Base-by-base conservation (phyloP, 805 yeast genomes). In the Kodamaea neixiangensis region DNA sequence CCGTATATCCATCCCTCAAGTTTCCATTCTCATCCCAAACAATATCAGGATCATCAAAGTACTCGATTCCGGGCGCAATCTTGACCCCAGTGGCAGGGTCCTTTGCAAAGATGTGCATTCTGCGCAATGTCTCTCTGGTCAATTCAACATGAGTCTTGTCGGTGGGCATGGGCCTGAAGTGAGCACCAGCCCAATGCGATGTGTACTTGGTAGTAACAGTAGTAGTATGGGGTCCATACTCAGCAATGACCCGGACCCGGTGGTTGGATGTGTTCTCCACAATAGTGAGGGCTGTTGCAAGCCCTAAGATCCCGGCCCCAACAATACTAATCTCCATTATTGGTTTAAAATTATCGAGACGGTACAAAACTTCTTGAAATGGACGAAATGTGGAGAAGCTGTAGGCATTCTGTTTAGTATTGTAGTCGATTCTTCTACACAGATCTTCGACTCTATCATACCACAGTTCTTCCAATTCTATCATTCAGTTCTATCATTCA, bases 161-260 rank as follows among this genome's bases (percentile, higher is more conserved):
- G 29, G 29, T 25, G 5, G 93, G 93, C 52, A 78, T 78, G 3
- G 93, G 92, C 57, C 93, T 72, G 64, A 76, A 85, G 63, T 86
- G 90, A 1, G 92, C 92, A 14, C 92, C 92, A 0, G 91, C 91
- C 89, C 89, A 86, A 2, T 85, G 78, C 0, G 89, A 84, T 3
- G 91, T 83, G 58, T 81, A 81, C 31, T 71, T 68, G 7, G 67
- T 60, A 53, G 54, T 58, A 44, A 58, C 54, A 1, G 68, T 60
- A 44, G 60, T 51, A 66, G 82, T 52, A 56, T 65, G 54, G 69
- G 86, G 68, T 67, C 73, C 63, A 72, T 71, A 35, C 64, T 64
- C 71, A 0, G 86, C 82, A 7, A 85, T 62, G 3, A 86, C 65
- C 1, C 73, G 70, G n/a, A 83, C 71, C 1, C 51, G 49, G 2